Percentiles rank a stretch among this genome's conserved stretches.
Conservation (phyloP, 441 rosid species). For the Brassica hybrid region DNA sequence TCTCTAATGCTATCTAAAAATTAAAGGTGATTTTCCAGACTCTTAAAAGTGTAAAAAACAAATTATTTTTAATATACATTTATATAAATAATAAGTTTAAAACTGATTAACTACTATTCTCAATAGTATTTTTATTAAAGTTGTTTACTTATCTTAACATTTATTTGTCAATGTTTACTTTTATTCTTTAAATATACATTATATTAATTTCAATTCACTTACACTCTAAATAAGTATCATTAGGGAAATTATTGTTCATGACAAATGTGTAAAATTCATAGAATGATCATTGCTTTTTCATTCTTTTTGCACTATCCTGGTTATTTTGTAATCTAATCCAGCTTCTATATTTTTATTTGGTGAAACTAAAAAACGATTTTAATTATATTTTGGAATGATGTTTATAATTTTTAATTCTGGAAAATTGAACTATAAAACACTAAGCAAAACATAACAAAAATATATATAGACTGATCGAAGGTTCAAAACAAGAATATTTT, state of each 20-base stretch:
- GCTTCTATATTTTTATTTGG: background rate
- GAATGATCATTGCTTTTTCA: background rate
- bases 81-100: background rate
- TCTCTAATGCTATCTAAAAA: background rate
- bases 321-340: background rate
- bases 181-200: background rate
- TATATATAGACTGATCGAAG: too few relatives aligned
- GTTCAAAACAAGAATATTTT: background rate
- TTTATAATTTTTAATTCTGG: background rate
- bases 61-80: background rate
- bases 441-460: background rate
- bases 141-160: background rate
- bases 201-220: background rate
- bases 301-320: background rate
- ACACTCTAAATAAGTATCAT: background rate
- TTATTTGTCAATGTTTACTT: background rate
- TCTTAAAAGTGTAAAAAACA: background rate
- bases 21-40: background rate
- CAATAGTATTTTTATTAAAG: background rate
- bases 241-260: background rate
- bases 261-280: background rate
- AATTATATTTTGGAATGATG: background rate
- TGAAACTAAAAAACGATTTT: background rate
- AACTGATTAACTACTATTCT: background rate
- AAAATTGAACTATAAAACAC: too few relatives aligned